Base-by-base conservation (phyloP, 2,329 filamentous ascomycete genomes). In the Ceratocystis huliohia region DNA sequence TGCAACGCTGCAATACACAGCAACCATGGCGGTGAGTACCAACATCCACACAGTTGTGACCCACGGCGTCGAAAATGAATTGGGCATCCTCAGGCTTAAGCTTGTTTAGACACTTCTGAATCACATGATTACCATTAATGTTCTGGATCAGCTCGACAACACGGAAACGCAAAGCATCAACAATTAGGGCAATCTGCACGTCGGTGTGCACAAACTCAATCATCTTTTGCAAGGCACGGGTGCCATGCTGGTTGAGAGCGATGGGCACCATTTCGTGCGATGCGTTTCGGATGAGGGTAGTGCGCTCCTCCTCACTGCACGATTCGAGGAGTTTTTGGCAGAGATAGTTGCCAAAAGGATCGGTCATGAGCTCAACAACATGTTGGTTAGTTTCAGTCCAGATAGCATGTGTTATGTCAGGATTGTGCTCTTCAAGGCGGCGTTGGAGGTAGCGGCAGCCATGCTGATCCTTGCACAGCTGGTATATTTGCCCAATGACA, bases 321-420 rank as follows among this genome's bases (percentile, higher is more conserved):
- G 88, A 96, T 78, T 99, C 94, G 41, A 99, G 84, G 69, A 99
- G 81, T 82, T 97, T 99, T 81, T 99, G 94, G 81, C 93, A 97
- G 71, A 99, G 86, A 77, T 99, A 99, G 80, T 99, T 99, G 75
- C 94, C 94, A 76, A 99, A 99, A 8, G 94, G 93, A 77, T 99
- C 93, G 68, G 91, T 96, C 94, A 99, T 99, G 70, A 99, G 82
- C 79, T 99, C 94, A 69, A 96, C 87, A 71, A 99, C 92, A 75
- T 97, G 91, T 73, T 88, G 83, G 74, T 93, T 91, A 65, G 92
- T 96, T 80, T 99, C 94, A 37, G 87, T 81, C 81, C 95, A 99
- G 75, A 99, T 97, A 80, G 92, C 86, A 75, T 95, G 88, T 64
- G 96, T 84, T 72, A 95, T 85, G 33, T 93, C 88, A 4, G 88